phyloP scores from a whole-genome alignment of 495 filamentous ascomycete species.

The Emericellopsis terricola region DNA sequence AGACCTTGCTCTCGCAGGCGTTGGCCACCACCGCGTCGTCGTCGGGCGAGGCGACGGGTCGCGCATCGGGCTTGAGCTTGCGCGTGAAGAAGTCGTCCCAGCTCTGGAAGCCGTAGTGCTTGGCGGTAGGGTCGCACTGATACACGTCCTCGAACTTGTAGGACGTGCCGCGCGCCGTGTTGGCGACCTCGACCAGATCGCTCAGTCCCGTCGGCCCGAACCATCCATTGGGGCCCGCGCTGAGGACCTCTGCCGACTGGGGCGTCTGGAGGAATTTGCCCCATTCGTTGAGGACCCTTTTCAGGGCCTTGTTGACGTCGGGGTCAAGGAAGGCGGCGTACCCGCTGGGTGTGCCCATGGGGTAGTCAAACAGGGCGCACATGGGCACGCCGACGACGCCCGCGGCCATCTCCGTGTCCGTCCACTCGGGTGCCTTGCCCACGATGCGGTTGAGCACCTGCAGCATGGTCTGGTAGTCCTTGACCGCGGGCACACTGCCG shows the following conservation, averaged over 20 bases:
- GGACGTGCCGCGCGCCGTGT: conserved; percentile 19
- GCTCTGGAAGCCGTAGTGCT: conserved; percentile 43
- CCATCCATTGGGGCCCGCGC: conserved; percentile 34
- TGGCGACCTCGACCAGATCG: conserved; percentile 30
- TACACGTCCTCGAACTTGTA: conserved; percentile 34
- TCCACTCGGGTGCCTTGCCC: conserved; percentile 43
- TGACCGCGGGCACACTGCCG: conserved; percentile 34
- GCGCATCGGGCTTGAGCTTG: conserved; percentile 28
- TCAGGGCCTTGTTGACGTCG: conserved; percentile 48
- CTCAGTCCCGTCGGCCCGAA: conserved; percentile 31
- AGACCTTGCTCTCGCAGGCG: conserved; percentile 46
- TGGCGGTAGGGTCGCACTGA: conserved; percentile 26
- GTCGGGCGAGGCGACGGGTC: conserved; percentile 37
- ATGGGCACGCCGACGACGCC: conserved; percentile 53
- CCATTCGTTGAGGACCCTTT: conserved; percentile 53
- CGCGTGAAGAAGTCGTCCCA: conserved; percentile 71
- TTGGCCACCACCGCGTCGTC: conserved; percentile 40
- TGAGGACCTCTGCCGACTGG: conserved; percentile 38
- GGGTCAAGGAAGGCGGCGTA: conserved; percentile 47
- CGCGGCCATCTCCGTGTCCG: conserved; percentile 27
- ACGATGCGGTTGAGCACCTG: conserved; percentile 45
- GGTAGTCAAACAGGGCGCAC: conserved; percentile 52
- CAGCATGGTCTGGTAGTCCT: conserved; percentile 47
- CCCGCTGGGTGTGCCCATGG: conserved; percentile 51
- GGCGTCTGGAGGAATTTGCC: conserved; percentile 38